Base-by-base conservation (phyloP, 805 yeast genomes). In the Wilhelminamyces savonicus region DNA sequence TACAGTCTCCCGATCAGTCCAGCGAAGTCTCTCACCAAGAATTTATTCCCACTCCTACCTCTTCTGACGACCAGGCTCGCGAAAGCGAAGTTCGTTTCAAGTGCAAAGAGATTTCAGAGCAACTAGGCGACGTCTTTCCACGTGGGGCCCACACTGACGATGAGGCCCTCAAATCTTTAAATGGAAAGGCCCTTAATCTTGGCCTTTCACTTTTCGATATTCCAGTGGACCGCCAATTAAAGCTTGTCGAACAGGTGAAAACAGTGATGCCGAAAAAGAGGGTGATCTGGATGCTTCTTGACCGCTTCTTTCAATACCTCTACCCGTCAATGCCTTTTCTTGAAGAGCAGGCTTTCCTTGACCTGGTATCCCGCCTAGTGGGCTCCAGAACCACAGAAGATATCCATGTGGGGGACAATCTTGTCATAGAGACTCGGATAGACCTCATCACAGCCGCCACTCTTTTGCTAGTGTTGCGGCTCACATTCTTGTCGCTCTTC, bases 181-280 rank as follows among this genome's bases (percentile, higher is more conserved):
- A n/a, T n/a, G n/a, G n/a, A n/a, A n/a, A n/a, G n/a, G n/a, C n/a
- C n/a, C n/a, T n/a, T n/a, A n/a, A n/a, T n/a, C n/a, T n/a, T n/a
- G n/a, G n/a, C n/a, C n/a, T n/a, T n/a, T n/a, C n/a, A n/a, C n/a
- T n/a, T n/a, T n/a, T n/a, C n/a, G n/a, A n/a, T n/a, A n/a, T n/a
- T n/a, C n/a, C n/a, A n/a, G n/a, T n/a, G n/a, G n/a, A n/a, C n/a
- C n/a, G n/a, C n/a, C n/a, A 54, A 25, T 39, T 68, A 14, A 55
- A 64, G 31, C 57, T 67, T 29, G 57, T 61, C 29, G 66, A 67
- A 32, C 55, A 63, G 11, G 59, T 66, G 16, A 53, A 58, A 30
- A 51, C 57, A 15, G 46, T 65, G 3, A 40, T 80, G 27, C 88
- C 88, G 0, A 64, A 58, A 17, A 70, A 71, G 41, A 64, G 62